Evolutionary conservation across 163 green algal species (phyloP).

Genomic region (Chlorella variabilis): DNA sequence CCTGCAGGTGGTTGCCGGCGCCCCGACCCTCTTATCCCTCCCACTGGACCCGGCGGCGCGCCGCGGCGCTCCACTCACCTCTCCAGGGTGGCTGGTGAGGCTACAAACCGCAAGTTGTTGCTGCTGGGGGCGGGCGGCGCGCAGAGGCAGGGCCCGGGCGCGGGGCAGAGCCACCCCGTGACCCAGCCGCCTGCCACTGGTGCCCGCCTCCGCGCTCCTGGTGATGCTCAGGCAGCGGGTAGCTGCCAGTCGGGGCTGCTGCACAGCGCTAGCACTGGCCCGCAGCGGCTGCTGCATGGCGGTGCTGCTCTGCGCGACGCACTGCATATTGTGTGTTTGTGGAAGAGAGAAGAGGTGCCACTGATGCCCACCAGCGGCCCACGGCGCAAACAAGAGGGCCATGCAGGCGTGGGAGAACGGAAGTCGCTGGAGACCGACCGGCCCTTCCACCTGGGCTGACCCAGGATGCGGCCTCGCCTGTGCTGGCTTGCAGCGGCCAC

Average conservation of each 20-base stretch:
- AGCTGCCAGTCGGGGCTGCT: background rate
- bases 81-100: slow-evolving; percentile 30
- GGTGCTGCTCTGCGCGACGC: background rate
- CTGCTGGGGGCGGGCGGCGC: background rate
- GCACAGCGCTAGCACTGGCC: background rate
- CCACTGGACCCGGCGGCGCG: background rate
- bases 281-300: slow-evolving; percentile 1
- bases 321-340: background rate
- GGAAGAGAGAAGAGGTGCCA: background rate
- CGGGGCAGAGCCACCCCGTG: background rate
- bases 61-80: background rate
- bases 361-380: background rate
- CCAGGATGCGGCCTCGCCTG: no score
- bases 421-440: background rate
- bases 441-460: background rate
- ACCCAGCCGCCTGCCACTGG: slow-evolving; percentile 4
- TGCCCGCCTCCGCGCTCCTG: background rate
- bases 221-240: background rate
- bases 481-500: no score
- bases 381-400: background rate
- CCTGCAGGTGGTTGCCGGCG: background rate
- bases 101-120: slow-evolving; percentile 8
- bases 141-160: background rate
- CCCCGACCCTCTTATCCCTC: slow-evolving; percentile 9
- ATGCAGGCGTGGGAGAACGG: no score